Conservation (phyloP, 2,329 filamentous ascomycete genomes). For the Cladosporium sp. region DNA sequence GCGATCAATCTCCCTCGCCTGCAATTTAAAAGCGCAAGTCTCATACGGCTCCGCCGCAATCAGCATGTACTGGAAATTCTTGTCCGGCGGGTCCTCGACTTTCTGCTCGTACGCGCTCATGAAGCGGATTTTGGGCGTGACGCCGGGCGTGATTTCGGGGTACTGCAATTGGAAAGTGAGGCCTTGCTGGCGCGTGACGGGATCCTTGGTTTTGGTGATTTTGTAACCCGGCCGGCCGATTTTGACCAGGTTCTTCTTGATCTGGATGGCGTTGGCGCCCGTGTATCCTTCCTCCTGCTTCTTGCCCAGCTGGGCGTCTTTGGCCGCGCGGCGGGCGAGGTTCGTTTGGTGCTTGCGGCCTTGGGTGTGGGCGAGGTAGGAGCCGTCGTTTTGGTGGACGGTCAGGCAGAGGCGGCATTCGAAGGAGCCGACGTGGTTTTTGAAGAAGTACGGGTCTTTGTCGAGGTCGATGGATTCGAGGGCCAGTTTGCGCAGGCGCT, state of each 20-base stretch:
- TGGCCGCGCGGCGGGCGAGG: slow-evolving; percentile 88
- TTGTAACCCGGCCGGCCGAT: slow-evolving; percentile 96
- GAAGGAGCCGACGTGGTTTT: slow-evolving; percentile 97
- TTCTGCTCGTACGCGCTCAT: slow-evolving; percentile 98
- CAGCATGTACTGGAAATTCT: slow-evolving; percentile 88
- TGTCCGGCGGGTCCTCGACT: slow-evolving; percentile 85
- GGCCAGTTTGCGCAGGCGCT: slow-evolving; percentile 94
- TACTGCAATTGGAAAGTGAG: slow-evolving; percentile 95
- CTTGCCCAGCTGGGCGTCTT: slow-evolving; percentile 86
- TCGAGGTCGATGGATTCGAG: slow-evolving; percentile 98
- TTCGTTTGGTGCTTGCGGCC: slow-evolving; percentile 99
- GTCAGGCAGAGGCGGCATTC: slow-evolving; percentile 96
- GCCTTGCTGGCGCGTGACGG: slow-evolving; percentile 80
- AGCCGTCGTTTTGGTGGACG: slow-evolving; percentile 98
- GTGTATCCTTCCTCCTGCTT: slow-evolving; percentile 59
- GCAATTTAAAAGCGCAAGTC: slow-evolving; percentile 93
- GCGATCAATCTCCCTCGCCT: slow-evolving; percentile 86
- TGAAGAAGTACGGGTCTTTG: slow-evolving; percentile 99
- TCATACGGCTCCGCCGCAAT: slow-evolving; percentile 97
- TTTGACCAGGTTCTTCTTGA: slow-evolving; percentile 83
- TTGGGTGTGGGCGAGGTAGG: slow-evolving; percentile 96
- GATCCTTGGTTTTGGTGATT: slow-evolving; percentile 92
- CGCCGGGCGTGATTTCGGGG: slow-evolving; percentile 75
- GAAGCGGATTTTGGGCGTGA: slow-evolving; percentile 80
- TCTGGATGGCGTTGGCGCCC: slow-evolving; percentile 65